Conservation (phyloP, 164 flowering plant genomes). For the Protea cynaroides region DNA sequence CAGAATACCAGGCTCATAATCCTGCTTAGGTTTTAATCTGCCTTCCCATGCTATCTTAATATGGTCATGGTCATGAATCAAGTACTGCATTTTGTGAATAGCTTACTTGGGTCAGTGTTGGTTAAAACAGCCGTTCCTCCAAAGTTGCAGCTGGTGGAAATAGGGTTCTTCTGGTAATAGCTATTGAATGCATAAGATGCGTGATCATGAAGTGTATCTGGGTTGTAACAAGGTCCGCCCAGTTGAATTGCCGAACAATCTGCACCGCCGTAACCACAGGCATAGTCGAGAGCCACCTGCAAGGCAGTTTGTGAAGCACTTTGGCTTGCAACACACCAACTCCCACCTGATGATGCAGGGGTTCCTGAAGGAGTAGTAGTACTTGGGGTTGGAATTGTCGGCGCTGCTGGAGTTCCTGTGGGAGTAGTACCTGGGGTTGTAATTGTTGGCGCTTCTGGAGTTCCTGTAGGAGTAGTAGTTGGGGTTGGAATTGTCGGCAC, state of each 20-base stretch:
- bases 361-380: conserved; percentile 21
- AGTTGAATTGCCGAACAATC: conserved; percentile 74
- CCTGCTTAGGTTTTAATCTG: neutral
- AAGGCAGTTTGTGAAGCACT: conserved; percentile 55
- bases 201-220: conserved; percentile 56
- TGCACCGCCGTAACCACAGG: conserved; percentile 81
- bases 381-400: conserved; percentile 5
- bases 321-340: conserved; percentile 78
- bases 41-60: neutral
- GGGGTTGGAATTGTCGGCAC: conserved; percentile 15
- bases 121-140: conserved; percentile 74
- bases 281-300: conserved; percentile 82
- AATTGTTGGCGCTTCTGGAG: conserved; percentile 15
- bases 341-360: conserved; percentile 32
- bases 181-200: conserved; percentile 83
- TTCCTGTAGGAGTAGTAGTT: conserved; percentile 18
- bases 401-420: conserved; percentile 13
- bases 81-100: neutral
- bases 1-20: neutral
- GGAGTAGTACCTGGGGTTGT: conserved; percentile 16
- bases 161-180: conserved; percentile 79
- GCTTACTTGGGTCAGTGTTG: conserved; percentile 75
- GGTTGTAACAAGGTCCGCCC: conserved; percentile 65
- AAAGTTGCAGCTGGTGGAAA: conserved; percentile 76
- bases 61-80: neutral